phyloP scores from a whole-genome alignment of 805 yeast species.

The Pichia rugopelliculosa region DNA sequence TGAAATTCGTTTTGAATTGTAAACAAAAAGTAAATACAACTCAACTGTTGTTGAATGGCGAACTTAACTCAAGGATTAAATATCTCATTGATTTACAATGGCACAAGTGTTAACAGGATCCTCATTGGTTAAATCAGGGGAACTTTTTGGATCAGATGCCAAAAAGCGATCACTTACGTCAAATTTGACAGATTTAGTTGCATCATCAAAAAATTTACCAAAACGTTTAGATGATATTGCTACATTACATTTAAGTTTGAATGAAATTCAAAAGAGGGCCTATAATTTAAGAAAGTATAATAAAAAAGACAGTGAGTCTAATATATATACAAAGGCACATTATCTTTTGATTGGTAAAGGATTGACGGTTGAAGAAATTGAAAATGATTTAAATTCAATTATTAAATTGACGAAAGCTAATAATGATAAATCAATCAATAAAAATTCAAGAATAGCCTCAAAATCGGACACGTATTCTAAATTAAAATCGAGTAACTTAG shows the following conservation, averaged over 20 bases:
- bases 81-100: not conserved
- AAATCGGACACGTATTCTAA: not conserved
- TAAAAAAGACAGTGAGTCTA: conserved; percentile 29
- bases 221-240: conserved; percentile 60
- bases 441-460: not conserved
- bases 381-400: conserved; percentile 44
- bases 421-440: not conserved
- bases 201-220: conserved; percentile 72
- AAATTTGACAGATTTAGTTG: conserved; percentile 63
- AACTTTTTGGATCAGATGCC: not conserved
- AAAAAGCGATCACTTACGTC: not conserved
- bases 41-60: too few species aligned
- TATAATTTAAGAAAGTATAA: conserved; percentile 42
- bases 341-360: conserved; percentile 88
- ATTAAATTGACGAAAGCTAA: conserved; percentile 13
- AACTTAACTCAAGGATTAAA: too few species aligned
- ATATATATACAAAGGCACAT: conserved; percentile 64
- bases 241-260: conserved; percentile 69
- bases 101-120: not conserved
- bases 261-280: conserved; percentile 69
- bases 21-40: not conserved
- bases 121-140: not conserved
- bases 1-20: not conserved
- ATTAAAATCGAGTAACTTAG: conserved; percentile 36
- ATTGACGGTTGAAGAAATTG: conserved; percentile 76